phyloP scores from a whole-genome alignment of 345 rosid species.

The Linum tenue region DNA sequence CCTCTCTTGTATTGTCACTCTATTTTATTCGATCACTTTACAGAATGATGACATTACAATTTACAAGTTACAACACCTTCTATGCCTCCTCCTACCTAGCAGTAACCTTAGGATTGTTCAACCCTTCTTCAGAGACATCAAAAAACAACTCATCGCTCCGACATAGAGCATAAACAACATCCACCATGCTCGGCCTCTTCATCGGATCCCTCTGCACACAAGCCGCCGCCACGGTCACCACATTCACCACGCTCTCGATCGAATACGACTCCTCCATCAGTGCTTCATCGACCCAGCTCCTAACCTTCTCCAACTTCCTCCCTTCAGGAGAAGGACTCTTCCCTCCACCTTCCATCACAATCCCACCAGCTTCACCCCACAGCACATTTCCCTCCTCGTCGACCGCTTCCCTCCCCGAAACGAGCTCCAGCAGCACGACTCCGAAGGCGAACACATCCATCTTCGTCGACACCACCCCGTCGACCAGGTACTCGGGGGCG shows the following conservation, averaged over 20 bases:
- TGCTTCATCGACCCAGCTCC: conserved; percentile 33
- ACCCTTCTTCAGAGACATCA: conserved; percentile 39
- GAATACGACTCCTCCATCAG: conserved; percentile 28
- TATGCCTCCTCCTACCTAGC: conserved; percentile 33
- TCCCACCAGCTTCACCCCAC: conserved; percentile 28
- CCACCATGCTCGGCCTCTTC: conserved; percentile 57
- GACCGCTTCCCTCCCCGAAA: conserved; percentile 44
- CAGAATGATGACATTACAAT: too few species aligned
- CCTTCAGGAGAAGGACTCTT: conserved; percentile 15
- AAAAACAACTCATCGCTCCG: conserved; percentile 41
- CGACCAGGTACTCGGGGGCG: conserved; percentile 54
- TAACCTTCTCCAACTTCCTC: conserved; percentile 23
- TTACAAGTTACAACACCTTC: too few species aligned
- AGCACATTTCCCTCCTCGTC: conserved; percentile 40
- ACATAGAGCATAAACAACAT: conserved; percentile 48
- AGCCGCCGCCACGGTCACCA: conserved; percentile 39
- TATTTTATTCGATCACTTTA: too few species aligned
- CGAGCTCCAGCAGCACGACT: conserved; percentile 61
- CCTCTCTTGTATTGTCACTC: neutral
- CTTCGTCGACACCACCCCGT: conserved; percentile 54
- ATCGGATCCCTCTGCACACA: conserved; percentile 43
- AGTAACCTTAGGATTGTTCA: conserved; percentile 13
- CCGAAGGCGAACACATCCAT: conserved; percentile 69
- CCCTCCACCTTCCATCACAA: conserved; percentile 36
- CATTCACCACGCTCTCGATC: conserved; percentile 41